Base-by-base conservation (phyloP, 352 stramenopile genomes). In the Globisporangium parvum region DNA sequence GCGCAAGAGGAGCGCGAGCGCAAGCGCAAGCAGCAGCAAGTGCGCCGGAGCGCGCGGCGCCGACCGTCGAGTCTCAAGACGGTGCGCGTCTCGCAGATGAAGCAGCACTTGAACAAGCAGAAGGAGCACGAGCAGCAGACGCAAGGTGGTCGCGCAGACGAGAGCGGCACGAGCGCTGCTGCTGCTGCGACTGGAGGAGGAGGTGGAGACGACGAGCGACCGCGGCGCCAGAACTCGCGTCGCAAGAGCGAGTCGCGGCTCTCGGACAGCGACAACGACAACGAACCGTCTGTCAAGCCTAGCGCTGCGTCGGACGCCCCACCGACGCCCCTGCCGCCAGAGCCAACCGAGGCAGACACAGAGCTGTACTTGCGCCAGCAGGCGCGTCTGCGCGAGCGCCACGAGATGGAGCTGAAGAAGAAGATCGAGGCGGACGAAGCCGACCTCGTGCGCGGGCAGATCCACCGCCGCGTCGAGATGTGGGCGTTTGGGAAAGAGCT, bases 401-500 rank as follows among this genome's bases (percentile, higher is more conserved):
- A 95, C 41, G 80, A 93, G 33, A 53, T 90, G 47, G 77, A 92
- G 52, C 77, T 87, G 66, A 88, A 86, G 59, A 89, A 90, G 65
- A 87, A 87, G 50, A 62, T 77, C 26, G 79, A 95, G 17, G 81
- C 83, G 21, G 79, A 91, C 21, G 79, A 93, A 72, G 80, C 85
- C 4, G 85, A 95, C 60, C 67, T 74, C 40, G 72, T 95, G 17
- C 78, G 82, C 1, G 78, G 81, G 10, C 68, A 89, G 54, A 91
- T 93, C 45, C 85, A 93, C 57, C 73, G 67, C 1, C 70, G 73
- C 31, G 70, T 95, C 18, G 79, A 91, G 58, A 83, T 87, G 78
- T 95, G 85, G 85, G 78, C 85, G 20, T 91, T 81, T 62, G 82
- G 79, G 4, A 95, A 95, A 51, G 75, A 89, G 50, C 64, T 95